Base-by-base conservation (phyloP, 495 filamentous ascomycete genomes). In the Xylona heveae region DNA sequence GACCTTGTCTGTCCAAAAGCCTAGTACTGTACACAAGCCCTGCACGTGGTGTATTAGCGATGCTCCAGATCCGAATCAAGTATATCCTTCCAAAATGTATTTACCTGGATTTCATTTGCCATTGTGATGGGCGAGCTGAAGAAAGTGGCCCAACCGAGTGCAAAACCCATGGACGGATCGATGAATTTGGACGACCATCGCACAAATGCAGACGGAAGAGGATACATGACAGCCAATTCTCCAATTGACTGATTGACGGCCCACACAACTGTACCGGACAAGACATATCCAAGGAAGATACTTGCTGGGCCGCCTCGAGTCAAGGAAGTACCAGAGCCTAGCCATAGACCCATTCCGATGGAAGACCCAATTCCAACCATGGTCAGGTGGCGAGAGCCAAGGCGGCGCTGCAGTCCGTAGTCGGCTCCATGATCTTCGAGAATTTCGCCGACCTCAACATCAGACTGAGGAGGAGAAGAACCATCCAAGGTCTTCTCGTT, bases 311-410 rank as follows among this genome's bases (percentile, higher is more conserved):
- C 46, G 3, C 39, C 46, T n/a, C 43, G 36, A 4, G 15, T 35
- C 10, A 49, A 36, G 5, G 42, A 49, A 3, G 42, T 45, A 13
- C 42, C 46, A 30, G 35, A 42, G 1, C 41, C 45, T 13, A 49
- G 42, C 42, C 47, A 46, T 1, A 52, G 30, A 10, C 39, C 40
- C 39, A 49, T 46, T 10, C 50, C 50, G 35, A 53, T 50, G 9
- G 48, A 47, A 0, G 46, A 49, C 2, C 47, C 50, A 13, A 53
- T 39, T 10, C 44, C 44, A 21, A 53, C 47, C 48, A 53, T 51
- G 24, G 42, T 45, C 19, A 53, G 22, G 38, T 53, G 50, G 7
- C 50, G 46, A 16, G 46, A 43, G 6, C 44, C 43, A 18, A 53
- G 34, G n/a, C 22, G 34, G 18, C 45, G 42, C n/a, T 43, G 39